Evolutionary conservation across 1,284 basidiomycete species (phyloP).

Genomic region (Cutaneotrichosporon sp.): DNA sequence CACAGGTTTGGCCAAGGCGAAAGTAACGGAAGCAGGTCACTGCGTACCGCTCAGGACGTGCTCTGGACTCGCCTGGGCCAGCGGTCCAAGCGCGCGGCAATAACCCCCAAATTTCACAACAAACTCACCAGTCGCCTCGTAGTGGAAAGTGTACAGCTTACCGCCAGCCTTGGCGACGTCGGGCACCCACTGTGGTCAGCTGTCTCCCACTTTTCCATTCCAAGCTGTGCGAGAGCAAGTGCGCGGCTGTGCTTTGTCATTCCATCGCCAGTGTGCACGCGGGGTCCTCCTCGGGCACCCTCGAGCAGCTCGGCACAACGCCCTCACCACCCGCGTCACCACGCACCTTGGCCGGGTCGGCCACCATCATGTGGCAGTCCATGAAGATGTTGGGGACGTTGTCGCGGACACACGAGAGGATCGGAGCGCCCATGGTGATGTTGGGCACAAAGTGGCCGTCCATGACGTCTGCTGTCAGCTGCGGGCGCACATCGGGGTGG

Average conservation of each 20-base stretch:
- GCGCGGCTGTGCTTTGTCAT: not conserved
- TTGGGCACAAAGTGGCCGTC: constrained; percentile 99
- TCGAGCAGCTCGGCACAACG: too few relatives aligned
- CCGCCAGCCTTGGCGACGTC: constrained; percentile 96
- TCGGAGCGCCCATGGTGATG: constrained; percentile 93
- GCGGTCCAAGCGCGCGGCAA: not conserved
- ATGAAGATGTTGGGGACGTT: constrained; percentile 94
- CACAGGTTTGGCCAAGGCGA: too few relatives aligned
- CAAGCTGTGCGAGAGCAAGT: not conserved
- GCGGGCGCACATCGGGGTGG: not conserved
- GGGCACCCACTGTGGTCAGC: constrained; percentile 76
- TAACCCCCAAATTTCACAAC: not conserved
- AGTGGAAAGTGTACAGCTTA: constrained; percentile 93
- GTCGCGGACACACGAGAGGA: constrained; percentile 84
- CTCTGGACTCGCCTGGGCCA: not conserved
- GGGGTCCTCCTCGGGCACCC: too few relatives aligned
- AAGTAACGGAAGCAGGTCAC: too few relatives aligned
- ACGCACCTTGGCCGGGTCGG: constrained; percentile 81
- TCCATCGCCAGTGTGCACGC: too few relatives aligned
- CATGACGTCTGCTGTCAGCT: constrained; percentile 78
- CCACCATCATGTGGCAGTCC: constrained; percentile 99
- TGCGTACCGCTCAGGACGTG: too few relatives aligned
- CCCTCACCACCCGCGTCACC: not conserved
- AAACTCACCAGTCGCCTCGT: constrained; percentile 84
- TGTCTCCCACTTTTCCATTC: not conserved